A percentile compares a stretch with the other conserved stretches of the same genome.
Evolutionary conservation across 2,329 filamentous ascomycete genomes (phyloP).

Genomic region (Pseudocercospora fuligena): DNA sequence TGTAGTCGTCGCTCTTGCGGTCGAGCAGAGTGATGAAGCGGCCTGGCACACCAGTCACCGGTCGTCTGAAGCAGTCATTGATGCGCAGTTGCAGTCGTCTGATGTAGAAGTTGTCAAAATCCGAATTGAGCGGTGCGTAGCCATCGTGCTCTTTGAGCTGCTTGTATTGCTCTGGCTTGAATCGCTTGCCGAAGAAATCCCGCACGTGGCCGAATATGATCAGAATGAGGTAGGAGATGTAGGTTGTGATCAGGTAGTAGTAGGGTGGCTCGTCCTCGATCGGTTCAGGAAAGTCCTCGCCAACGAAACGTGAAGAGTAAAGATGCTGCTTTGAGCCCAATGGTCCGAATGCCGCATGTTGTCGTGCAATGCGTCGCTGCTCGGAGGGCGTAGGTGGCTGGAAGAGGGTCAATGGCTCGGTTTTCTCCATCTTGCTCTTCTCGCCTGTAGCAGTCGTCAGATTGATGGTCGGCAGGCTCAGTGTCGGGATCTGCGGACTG

Average conservation of each 20-base stretch:
- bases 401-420: slow-evolving; percentile 79
- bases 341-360: slow-evolving; percentile 90
- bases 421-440: slow-evolving; percentile 74
- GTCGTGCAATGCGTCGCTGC: slow-evolving; percentile 72
- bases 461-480: slow-evolving; percentile 87
- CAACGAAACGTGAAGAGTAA: slow-evolving; percentile 87
- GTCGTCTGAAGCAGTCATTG: slow-evolving; percentile 94
- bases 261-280: slow-evolving; percentile 95
- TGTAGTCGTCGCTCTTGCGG: slow-evolving; percentile 88
- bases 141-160: slow-evolving; percentile 83
- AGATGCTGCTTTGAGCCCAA: slow-evolving; percentile 78
- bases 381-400: slow-evolving; percentile 86
- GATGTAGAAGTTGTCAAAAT: slow-evolving; percentile 99
- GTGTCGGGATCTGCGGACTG: slow-evolving; percentile 70
- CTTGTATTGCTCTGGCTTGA: slow-evolving; percentile 84
- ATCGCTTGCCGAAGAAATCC: slow-evolving; percentile 97
- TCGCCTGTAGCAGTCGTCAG: slow-evolving; percentile 83
- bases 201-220: slow-evolving; percentile 94
- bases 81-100: slow-evolving; percentile 90
- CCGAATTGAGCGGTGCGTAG: slow-evolving; percentile 93
- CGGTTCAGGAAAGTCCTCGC: slow-evolving; percentile 77
- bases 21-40: slow-evolving; percentile 92
- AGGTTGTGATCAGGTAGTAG: slow-evolving; percentile 95
- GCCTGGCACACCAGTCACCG: slow-evolving; percentile 90
- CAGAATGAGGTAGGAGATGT: slow-evolving; percentile 95